Evolutionary conservation across 805 yeast genomes (phyloP).

Genomic region (Nematodospora valgi): DNA sequence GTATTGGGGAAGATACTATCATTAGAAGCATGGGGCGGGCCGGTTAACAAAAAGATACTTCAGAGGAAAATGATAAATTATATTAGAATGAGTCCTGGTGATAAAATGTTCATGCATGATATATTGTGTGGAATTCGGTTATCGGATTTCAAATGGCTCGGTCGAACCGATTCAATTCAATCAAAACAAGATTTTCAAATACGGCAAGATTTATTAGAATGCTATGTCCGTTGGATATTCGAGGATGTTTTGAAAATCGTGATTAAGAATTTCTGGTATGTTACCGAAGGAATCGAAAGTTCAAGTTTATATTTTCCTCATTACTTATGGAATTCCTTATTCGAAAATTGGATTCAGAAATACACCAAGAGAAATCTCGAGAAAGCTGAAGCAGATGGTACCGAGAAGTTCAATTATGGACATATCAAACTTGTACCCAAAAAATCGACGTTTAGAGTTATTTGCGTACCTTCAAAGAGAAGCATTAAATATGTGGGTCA

Average conservation of each 20-base stretch:
- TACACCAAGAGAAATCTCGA: constrained; percentile 41
- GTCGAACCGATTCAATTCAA: constrained; percentile 20
- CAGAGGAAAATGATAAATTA: constrained; percentile 32
- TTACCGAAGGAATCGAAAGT: constrained; percentile 63
- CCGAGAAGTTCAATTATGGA: constrained; percentile 27
- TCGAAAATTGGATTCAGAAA: constrained; percentile 36
- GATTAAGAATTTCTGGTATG: constrained; percentile 57
- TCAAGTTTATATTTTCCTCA: constrained; percentile 50
- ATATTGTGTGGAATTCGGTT: constrained; percentile 36
- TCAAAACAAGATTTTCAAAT: constrained; percentile 42
- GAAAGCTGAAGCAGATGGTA: neutral
- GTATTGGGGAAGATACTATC: constrained; percentile 52
- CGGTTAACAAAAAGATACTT: constrained; percentile 43
- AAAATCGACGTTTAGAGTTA: constrained; percentile 52
- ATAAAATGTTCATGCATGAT: constrained; percentile 26
- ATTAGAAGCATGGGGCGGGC: constrained; percentile 48
- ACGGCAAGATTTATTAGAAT: constrained; percentile 32
- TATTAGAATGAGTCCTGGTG: constrained; percentile 36
- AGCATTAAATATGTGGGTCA: neutral
- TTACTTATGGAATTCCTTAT: constrained; percentile 49
- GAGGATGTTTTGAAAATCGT: constrained; percentile 42
- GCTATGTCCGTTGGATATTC: constrained; percentile 61
- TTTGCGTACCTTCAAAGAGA: constrained; percentile 47
- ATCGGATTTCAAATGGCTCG: constrained; percentile 55
- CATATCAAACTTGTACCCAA: constrained; percentile 58